Conservation (phyloP, 1,139 yeast genomes). For the Citeromyces siamensis region DNA sequence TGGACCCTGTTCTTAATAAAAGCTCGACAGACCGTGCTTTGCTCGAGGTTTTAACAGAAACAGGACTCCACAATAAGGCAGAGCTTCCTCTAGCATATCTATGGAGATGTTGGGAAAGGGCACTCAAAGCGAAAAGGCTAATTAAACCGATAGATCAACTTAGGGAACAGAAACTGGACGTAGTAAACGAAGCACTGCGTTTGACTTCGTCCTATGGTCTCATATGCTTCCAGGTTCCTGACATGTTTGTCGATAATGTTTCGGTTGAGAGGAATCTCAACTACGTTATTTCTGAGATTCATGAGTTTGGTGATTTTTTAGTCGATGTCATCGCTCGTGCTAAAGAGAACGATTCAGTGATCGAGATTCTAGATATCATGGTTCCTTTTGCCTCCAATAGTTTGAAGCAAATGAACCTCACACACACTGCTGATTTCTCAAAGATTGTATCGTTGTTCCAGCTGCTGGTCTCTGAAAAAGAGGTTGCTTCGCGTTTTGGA, state of each 20-base stretch:
- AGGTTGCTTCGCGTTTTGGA: constrained; percentile 50
- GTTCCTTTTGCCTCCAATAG: constrained; percentile 31
- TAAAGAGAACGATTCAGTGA: constrained; percentile 50
- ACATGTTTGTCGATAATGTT: constrained; percentile 40
- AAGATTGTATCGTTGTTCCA: constrained; percentile 43
- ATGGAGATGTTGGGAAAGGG: constrained; percentile 27
- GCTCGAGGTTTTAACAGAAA: constrained; percentile 42
- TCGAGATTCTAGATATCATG: constrained; percentile 47
- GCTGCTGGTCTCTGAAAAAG: constrained; percentile 44
- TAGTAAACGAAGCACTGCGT: constrained; percentile 37
- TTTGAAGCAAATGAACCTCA: constrained; percentile 21
- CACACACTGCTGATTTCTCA: constrained; percentile 36
- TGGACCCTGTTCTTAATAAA: constrained; percentile 5
- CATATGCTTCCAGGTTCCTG: constrained; percentile 58
- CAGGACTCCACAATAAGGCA: constrained; percentile 27
- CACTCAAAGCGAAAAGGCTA: constrained; percentile 26
- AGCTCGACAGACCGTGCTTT: constrained; percentile 28
- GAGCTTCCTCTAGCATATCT: constrained; percentile 37
- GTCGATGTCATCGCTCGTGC: constrained; percentile 45
- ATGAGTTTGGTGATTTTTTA: constrained; percentile 39
- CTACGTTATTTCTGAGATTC: constrained; percentile 29
- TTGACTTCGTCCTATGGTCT: constrained; percentile 56
- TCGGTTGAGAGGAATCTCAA: constrained; percentile 28
- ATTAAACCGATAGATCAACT: constrained; percentile 28
- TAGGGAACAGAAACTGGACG: constrained; percentile 23